Percentiles rank a stretch among this genome's conserved stretches.
phyloP scores from a whole-genome alignment of 306 rosid genomes.

The Carpinus viminea region DNA sequence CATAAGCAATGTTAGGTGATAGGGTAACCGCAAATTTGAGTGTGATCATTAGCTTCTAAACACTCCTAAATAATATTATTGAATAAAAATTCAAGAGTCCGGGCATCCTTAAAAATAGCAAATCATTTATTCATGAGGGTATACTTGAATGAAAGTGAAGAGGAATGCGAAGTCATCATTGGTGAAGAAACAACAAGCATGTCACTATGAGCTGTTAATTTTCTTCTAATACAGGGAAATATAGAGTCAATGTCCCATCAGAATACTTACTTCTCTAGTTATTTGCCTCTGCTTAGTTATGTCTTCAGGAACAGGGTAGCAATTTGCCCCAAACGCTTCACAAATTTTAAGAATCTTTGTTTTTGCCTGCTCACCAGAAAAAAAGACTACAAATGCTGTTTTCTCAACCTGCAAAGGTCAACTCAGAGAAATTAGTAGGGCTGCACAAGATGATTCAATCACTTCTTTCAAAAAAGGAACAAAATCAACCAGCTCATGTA shows the following conservation, averaged over 20 bases:
- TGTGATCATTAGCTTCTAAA: conserved; percentile 7
- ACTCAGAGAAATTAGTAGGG: conserved; percentile 25
- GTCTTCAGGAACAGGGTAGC: conserved; percentile 99
- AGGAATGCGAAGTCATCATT: not conserved
- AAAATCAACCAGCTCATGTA: not conserved
- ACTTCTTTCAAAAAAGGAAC: conserved; percentile 25
- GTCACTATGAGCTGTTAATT: conserved; percentile 21
- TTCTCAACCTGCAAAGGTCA: conserved; percentile 79
- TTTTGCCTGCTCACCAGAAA: conserved; percentile 97
- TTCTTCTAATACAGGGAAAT: not conserved
- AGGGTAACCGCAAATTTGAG: conserved; percentile 9
- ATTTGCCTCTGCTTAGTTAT: conserved; percentile 84
- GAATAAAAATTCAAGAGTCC: not conserved
- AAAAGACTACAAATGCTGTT: conserved; percentile 89
- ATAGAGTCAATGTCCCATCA: conserved; percentile 6
- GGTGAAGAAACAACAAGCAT: conserved; percentile 21
- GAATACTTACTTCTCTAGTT: conserved; percentile 81
- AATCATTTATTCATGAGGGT: not conserved
- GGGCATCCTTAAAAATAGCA: conserved; percentile 12
- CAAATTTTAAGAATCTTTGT: conserved; percentile 92
- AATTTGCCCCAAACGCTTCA: conserved; percentile 96
- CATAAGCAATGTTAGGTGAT: conserved; percentile 20
- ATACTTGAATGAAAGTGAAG: not conserved
- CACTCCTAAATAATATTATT: not conserved
- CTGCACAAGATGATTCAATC: conserved; percentile 18